Base-by-base conservation (phyloP, 352 stramenopile genomes). In the Pythium aristosporum region DNA sequence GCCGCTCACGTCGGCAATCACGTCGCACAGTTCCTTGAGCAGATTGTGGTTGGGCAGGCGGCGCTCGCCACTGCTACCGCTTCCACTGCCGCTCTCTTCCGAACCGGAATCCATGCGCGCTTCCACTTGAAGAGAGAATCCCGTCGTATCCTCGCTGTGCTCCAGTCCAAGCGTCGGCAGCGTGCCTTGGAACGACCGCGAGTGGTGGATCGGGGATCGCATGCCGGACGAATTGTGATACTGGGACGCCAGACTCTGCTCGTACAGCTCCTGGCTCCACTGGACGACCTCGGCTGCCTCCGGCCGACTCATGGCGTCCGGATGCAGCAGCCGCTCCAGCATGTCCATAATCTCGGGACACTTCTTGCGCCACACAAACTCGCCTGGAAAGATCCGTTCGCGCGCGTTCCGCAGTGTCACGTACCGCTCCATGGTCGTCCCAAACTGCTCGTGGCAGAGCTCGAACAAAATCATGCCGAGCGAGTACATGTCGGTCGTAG, bases 401-500 rank as follows among this genome's bases (percentile, higher is more conserved):
- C 87, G 81, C 1, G 90, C 77, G 44, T 87, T 75, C 41, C 84
- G 85, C 56, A 96, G 69, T 15, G 88, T 86, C 25, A 95, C 77
- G 57, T 91, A 94, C 15, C 88, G 84, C 75, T 97, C 90, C 87
- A 97, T 96, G 25, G 83, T 90, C 23, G 90, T 97, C 30, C 71
- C 74, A 67, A 97, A 97, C n/a, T 80, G 74, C 25, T 91, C 83
- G 61, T 96, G 87, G 41, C 85, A 94, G 50, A 97, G 74, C 74
- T 97, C 90, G 43, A 97, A 97, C 8, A 97, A 75, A 44, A 97
- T 95, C 85, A 97, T 96, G 43, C 90, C 90, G 30, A 96, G 76
- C 23, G 88, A 96, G 63, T 94, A 97, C 34, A 97, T 81, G 50
- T 97, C 90, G 8, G 88, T 96, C 72, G 97, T 97, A 36, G 89